phyloP scores from a whole-genome alignment of 768 basidiomycete species.

The Lanmaoa rubissima region DNA sequence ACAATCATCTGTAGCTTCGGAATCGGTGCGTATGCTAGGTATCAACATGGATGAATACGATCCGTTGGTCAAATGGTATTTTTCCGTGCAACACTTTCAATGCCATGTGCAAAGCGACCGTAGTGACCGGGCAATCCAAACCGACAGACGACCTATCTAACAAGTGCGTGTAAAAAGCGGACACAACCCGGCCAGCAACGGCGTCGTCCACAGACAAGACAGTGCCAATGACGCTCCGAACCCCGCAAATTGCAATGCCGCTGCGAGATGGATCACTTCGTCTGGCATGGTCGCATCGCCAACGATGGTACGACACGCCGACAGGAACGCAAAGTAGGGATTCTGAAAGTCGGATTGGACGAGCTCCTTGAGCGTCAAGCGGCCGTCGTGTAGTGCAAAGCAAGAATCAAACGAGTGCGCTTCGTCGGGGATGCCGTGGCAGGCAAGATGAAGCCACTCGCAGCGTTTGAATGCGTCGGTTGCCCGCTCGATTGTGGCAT shows the following conservation, averaged over 20 bases:
- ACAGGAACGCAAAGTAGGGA: constrained; percentile 16
- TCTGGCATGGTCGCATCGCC: constrained; percentile 19
- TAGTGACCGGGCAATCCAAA: not conserved
- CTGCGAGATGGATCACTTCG: constrained; percentile 16
- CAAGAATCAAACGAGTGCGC: constrained; percentile 13
- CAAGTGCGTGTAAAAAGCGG: constrained; percentile 9
- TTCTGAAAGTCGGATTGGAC: not conserved
- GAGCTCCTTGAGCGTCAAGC: constrained; percentile 4
- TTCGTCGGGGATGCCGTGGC: constrained; percentile 17
- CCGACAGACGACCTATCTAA: not conserved
- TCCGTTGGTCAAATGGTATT: constrained; percentile 5
- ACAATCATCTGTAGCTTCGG: not conserved
- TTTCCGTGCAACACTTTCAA: constrained; percentile 4
- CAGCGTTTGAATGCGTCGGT: constrained; percentile 1
- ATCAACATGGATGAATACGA: constrained; percentile 4
- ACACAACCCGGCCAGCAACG: not conserved
- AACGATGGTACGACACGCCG: constrained; percentile 27
- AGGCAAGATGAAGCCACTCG: constrained; percentile 27
- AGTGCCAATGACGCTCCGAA: constrained; percentile 25
- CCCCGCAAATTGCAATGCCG: constrained; percentile 20
- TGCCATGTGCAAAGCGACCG: not conserved
- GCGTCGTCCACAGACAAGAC: constrained; percentile 23
- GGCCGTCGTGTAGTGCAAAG: constrained; percentile 10
- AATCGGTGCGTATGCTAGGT: not conserved
- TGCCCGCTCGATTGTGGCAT: constrained; percentile 1